Conservation (phyloP, 2,329 filamentous ascomycete species). For the Aspergillus ibericus region DNA sequence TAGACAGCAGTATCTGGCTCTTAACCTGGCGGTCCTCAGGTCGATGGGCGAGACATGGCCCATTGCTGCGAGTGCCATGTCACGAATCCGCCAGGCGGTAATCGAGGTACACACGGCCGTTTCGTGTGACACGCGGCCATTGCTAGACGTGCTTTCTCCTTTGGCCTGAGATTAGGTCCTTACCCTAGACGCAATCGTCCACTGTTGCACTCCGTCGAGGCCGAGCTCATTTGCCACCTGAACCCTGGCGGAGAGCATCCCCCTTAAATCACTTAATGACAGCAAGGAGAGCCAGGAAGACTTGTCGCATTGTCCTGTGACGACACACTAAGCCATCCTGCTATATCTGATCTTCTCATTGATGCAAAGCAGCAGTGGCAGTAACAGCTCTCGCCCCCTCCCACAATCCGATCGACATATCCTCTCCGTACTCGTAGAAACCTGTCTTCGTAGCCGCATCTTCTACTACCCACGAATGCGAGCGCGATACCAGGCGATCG, state of each 20-base stretch:
- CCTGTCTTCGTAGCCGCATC: slow-evolving; percentile 21
- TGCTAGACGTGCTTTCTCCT: neutral
- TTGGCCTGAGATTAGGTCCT: neutral
- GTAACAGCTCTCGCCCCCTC: slow-evolving; percentile 6
- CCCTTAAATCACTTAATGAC: too few species aligned
- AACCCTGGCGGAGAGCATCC: neutral
- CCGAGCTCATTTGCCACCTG: too few species aligned
- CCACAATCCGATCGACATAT: slow-evolving; percentile 12
- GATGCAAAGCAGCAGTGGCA: neutral
- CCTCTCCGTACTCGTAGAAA: slow-evolving; percentile 19
- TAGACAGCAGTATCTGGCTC: neutral
- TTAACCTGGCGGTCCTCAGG: slow-evolving; percentile 8
- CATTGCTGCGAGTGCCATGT: slow-evolving; percentile 1
- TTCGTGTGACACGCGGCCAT: neutral
- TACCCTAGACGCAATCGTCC: too few species aligned
- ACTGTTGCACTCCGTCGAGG: too few species aligned
- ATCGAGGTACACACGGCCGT: neutral
- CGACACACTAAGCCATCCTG: slow-evolving; percentile 30
- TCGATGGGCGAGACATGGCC: slow-evolving; percentile 7
- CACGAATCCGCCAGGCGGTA: neutral
- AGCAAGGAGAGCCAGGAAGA: too few species aligned
- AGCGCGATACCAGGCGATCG: slow-evolving; percentile 14
- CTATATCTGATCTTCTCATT: slow-evolving; percentile 30
- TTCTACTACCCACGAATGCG: slow-evolving; percentile 28
- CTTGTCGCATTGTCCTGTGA: slow-evolving; percentile 22